Evolutionary conservation across 169 alveolate species (phyloP).

Genomic region (Eimeria mitis): DNA sequence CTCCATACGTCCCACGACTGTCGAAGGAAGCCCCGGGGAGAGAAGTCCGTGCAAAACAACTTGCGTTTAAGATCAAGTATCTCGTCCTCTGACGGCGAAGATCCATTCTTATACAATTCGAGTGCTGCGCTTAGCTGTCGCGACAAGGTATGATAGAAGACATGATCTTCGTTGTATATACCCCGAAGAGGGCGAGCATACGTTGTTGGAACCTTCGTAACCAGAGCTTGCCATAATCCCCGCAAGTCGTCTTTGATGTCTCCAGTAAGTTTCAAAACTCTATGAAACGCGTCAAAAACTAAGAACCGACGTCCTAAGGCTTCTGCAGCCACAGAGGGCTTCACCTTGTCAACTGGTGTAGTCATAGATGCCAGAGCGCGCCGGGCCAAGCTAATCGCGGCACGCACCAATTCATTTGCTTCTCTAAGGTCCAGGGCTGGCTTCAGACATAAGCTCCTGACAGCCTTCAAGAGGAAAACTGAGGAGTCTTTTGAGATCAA

Average conservation of each 20-base stretch:
- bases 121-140: conserved; percentile 12
- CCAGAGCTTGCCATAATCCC: not conserved
- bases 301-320: conserved; percentile 37
- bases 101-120: not conserved
- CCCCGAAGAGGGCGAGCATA: not conserved
- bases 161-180: not conserved
- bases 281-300: not conserved
- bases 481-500: not conserved
- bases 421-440: not conserved
- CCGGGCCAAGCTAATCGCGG: not conserved
- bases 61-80: not conserved
- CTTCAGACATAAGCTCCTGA: not conserved
- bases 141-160: not conserved
- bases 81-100: not conserved
- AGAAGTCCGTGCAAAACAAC: not conserved
- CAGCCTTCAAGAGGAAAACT: not conserved
- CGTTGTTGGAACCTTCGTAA: not conserved
- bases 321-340: conserved; percentile 6
- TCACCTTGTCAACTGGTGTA: not conserved
- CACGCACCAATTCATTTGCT: not conserved
- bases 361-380: conserved; percentile 12
- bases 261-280: not conserved
- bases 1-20: conserved; percentile 1
- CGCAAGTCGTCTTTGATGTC: not conserved
- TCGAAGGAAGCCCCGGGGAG: not conserved